Percentiles rank a stretch among this genome's conserved stretches.
phyloP scores from a whole-genome alignment of 2,329 filamentous ascomycete species.

The Fusarium graminum region DNA sequence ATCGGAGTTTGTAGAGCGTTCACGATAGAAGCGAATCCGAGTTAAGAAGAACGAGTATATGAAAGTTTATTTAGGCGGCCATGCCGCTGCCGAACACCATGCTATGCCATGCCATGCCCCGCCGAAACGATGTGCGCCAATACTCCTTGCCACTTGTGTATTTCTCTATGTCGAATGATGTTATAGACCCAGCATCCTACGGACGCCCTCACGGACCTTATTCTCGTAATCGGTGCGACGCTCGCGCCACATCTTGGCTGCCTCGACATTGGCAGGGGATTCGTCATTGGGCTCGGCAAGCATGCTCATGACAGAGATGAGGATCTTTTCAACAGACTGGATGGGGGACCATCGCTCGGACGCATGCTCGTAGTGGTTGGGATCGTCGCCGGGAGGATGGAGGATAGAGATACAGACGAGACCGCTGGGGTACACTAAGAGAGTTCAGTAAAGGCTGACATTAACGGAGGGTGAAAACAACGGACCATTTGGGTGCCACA shows the following conservation, averaged over 20 bases:
- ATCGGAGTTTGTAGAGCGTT: conserved; percentile 48
- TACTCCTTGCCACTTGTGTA: conserved; percentile 36
- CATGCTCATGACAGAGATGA: conserved; percentile 98
- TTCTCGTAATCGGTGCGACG: conserved; percentile 85
- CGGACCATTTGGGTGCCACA: conserved; percentile 96
- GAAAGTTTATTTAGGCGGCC: conserved; percentile 43
- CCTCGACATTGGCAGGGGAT: conserved; percentile 95
- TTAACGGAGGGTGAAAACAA: background rate
- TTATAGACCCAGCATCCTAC: conserved; percentile 80
- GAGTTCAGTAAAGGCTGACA: conserved; percentile 3
- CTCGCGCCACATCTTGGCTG: conserved; percentile 96
- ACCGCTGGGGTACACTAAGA: conserved; percentile 88
- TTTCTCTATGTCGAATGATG: background rate
- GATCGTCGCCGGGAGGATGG: conserved; percentile 94
- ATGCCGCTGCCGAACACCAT: conserved; percentile 47
- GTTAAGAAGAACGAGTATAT: conserved; percentile 37
- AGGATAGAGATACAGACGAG: conserved; percentile 98
- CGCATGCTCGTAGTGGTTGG: conserved; percentile 97
- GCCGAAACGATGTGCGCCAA: conserved; percentile 42
- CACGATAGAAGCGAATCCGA: conserved; percentile 41
- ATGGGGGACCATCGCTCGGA: conserved; percentile 97
- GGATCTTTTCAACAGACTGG: conserved; percentile 96
- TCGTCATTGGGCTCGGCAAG: conserved; percentile 96
- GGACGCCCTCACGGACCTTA: conserved; percentile 85
- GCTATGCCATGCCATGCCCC: conserved; percentile 41